Base-by-base conservation (phyloP, 495 filamentous ascomycete genomes). In the Trichoderma gamsii region DNA sequence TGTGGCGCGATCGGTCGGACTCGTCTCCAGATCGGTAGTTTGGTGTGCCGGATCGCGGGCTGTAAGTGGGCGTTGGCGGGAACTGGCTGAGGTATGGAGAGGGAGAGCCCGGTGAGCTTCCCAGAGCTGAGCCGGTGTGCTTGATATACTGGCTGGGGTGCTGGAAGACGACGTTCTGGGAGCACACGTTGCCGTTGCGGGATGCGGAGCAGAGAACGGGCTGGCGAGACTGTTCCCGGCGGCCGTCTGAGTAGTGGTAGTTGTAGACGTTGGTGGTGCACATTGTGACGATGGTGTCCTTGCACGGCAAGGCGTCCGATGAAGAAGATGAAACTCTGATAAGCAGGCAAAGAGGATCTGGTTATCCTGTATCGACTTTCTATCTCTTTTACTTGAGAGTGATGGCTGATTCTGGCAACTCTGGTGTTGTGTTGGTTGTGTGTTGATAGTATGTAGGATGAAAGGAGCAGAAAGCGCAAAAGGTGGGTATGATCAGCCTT, bases 21-120 rank as follows among this genome's bases (percentile, higher is more conserved):
- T 68, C 67, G 25, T 68, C 61, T 18, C 67, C 67, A n/a, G 67
- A 68, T 41, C 61, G 67, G 67, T 68, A 68, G 59, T 64, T 63
- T 41, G 67, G 67, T 44, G 67, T 68, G 27, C 23, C 27, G 35
- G 67, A 64, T 41, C 67, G 67, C 38, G 67, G 67, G 8, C 51
- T 68, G 56, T 68, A 63, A 11, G 32, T 63, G 11, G 67, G 67
- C 59, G 67, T 64, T 1, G 67, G 67, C 38, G 67, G 67, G 29
- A 68, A 63, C 65, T 46, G 44, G 41, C 27, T 21, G 41, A 32
- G 18, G 65, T 32, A 66, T 12, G 65, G 65, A 61, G 56, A 61
- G 56, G 65, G 65, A 61, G 56, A 61, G 56, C 56, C 27, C 3
- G 56, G 56, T 21, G 56, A 61, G 25, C 23, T 61, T 4, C 56